Evolutionary conservation across 129 eudicot species (phyloP).

Genomic region (Saussurea involucrata): DNA sequence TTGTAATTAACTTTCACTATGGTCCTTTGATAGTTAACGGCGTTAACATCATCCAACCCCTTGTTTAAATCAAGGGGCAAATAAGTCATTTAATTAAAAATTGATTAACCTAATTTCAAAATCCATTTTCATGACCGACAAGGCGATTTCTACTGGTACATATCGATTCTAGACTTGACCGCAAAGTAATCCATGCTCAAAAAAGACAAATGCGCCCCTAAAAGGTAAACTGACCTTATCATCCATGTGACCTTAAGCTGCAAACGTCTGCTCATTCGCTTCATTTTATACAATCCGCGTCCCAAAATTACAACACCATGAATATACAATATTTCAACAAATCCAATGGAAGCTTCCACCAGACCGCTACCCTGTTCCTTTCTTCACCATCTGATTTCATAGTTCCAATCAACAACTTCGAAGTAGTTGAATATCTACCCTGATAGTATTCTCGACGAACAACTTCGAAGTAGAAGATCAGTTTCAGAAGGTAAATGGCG

Average conservation of each 20-base stretch:
- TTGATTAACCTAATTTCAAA: no score
- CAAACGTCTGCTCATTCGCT: conserved; percentile 60
- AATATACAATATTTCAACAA: conserved; percentile 59
- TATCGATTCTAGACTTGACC: background rate
- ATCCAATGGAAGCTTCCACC: conserved; percentile 96
- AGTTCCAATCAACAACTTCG: conserved; percentile 6
- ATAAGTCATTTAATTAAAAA: no score
- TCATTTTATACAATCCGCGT: conserved; percentile 64
- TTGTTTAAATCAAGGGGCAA: no score
- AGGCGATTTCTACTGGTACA: conserved; percentile 94
- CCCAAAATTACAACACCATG: conserved; percentile 72
- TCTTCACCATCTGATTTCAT: conserved; percentile 20
- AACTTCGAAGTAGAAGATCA: conserved; percentile 71
- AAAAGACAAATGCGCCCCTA: background rate
- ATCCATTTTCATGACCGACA: conserved; percentile 89
- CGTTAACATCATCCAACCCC: no score
- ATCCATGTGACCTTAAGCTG: conserved; percentile 62
- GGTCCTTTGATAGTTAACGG: no score
- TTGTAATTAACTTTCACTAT: no score
- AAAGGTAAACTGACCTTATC: conserved; percentile 66
- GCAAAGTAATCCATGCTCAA: background rate
- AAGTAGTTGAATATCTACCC: no score
- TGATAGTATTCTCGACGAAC: conserved; percentile 81
- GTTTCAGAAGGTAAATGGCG: conserved; percentile 42
- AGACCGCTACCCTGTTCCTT: conserved; percentile 45